A percentile compares a stretch with the other conserved stretches of the same genome.
These are phyloP conservation scores for Adenanthera pavonina DNA, from an alignment of 306 rosid genomes.

Conservation along the genomic window DNA sequence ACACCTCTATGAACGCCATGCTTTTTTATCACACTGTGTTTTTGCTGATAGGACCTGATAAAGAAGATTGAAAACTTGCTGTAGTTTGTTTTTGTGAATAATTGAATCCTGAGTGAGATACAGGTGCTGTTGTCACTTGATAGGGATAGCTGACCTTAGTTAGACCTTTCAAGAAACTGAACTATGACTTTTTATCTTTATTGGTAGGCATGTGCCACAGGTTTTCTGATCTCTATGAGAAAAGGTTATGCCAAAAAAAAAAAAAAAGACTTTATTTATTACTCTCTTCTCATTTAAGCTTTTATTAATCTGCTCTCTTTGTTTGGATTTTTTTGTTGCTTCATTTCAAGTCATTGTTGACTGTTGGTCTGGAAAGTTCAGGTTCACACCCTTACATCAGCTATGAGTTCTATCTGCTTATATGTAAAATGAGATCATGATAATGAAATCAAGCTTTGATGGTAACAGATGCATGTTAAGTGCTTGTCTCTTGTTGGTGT, in stretches of 20 bases:
- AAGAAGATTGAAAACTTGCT: background rate
- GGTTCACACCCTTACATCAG: background rate
- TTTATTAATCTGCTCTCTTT: background rate
- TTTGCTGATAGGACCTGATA: constrained; percentile 5
- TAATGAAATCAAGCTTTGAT: background rate
- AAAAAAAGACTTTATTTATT: background rate
- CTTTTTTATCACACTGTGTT: constrained; percentile 18
- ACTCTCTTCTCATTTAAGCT: background rate
- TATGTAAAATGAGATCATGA: background rate
- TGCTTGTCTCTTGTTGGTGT: background rate
- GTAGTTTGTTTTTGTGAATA: constrained; percentile 22
- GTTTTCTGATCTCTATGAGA: background rate
- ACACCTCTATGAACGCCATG: constrained; percentile 28
- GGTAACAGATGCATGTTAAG: background rate
- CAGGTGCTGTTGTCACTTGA: constrained; percentile 8
- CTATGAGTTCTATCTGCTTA: background rate
- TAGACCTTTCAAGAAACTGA: constrained; percentile 19
- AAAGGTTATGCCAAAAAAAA: background rate
- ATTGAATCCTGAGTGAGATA: constrained; percentile 8
- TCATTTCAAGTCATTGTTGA: background rate
- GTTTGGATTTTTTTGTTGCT: background rate
- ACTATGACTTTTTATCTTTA: background rate
- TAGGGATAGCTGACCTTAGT: constrained; percentile 23
- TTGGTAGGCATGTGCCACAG: constrained; percentile 12
- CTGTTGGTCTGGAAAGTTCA: background rate